Evolutionary conservation across 2,329 filamentous ascomycete genomes (phyloP).

Genomic region (Didymosphaeria variabile): DNA sequence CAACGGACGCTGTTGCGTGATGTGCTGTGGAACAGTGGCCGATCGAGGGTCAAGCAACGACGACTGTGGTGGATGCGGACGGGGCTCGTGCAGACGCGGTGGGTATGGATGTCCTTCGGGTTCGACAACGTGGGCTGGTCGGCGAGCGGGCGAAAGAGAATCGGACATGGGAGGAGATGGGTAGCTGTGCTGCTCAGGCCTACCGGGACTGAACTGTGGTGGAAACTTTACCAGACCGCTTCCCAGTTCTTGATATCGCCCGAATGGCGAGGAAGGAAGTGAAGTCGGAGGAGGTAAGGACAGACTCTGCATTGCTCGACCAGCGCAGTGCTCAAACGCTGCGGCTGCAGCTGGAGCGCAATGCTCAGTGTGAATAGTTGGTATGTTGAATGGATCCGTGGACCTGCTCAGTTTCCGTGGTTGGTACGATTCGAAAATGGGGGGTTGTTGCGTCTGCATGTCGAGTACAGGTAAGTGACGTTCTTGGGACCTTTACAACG

Average conservation of each 20-base stretch:
- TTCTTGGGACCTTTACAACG: conserved; percentile 30
- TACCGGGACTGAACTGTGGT: conserved; percentile 46
- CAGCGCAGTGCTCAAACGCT: conserved; percentile 46
- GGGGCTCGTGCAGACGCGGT: conserved; percentile 32
- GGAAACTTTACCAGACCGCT: conserved; percentile 45
- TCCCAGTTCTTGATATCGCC: conserved; percentile 49
- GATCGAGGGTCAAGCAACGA: conserved; percentile 38
- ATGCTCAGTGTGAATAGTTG: conserved; percentile 35
- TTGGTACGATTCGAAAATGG: conserved; percentile 32
- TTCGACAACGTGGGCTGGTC: conserved; percentile 47
- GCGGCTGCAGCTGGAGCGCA: conserved; percentile 47
- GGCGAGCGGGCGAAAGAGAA: conserved; percentile 55
- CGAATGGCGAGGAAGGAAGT: conserved; percentile 47
- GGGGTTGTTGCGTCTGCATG: conserved; percentile 41
- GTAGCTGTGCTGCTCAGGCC: conserved; percentile 51
- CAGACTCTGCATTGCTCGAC: conserved; percentile 54
- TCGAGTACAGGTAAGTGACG: conserved; percentile 42
- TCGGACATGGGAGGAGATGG: conserved; percentile 63
- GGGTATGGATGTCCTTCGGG: conserved; percentile 40
- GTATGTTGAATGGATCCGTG: conserved; percentile 28
- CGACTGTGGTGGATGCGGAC: conserved; percentile 35
- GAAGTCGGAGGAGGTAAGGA: conserved; percentile 49
- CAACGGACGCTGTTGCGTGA: conserved; percentile 36
- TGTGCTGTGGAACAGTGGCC: conserved; percentile 27
- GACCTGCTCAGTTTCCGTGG: conserved; percentile 29